A percentile compares a stretch with the other conserved stretches of the same genome.
phyloP scores from a whole-genome alignment of 139 green algal genomes.

The Monoraphidium neglectum region DNA sequence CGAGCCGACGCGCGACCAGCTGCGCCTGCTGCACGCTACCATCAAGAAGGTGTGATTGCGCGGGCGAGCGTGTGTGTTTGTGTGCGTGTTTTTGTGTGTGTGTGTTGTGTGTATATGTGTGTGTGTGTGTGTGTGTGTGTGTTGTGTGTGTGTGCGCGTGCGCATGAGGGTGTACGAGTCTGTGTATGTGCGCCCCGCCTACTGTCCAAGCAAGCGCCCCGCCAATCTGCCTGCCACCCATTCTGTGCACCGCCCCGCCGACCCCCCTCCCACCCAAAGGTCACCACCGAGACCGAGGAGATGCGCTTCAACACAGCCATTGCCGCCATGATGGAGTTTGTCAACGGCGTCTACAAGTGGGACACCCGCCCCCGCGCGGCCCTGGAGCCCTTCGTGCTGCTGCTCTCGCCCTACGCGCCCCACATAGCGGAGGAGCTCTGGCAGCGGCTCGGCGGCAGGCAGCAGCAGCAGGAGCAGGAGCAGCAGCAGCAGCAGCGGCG shows the following conservation, averaged over 20 bases:
- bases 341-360: slow-evolving; percentile 94
- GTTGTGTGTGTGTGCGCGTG: background rate
- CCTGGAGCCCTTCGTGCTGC: slow-evolving; percentile 86
- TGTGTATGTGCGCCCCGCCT: no score
- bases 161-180: background rate
- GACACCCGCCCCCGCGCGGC: slow-evolving; percentile 45
- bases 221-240: background rate
- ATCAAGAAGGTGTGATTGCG: slow-evolving; percentile 86
- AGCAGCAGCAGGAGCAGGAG: slow-evolving; percentile 67
- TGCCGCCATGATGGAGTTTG: slow-evolving; percentile 98
- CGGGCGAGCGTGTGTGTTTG: background rate
- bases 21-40: slow-evolving; percentile 80
- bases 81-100: background rate
- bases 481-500: background rate
- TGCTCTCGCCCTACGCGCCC: slow-evolving; percentile 94
- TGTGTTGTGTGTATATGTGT: background rate
- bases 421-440: slow-evolving; percentile 96
- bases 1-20: slow-evolving; percentile 77
- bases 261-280: slow-evolving; percentile 25
- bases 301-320: slow-evolving; percentile 99
- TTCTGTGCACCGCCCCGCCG: background rate
- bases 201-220: background rate
- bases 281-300: slow-evolving; percentile 93
- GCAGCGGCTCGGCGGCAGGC: slow-evolving; percentile 71
- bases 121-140: background rate